phyloP scores from a whole-genome alignment of 139 green algal genomes.

The Pedinophyceae sp. region DNA sequence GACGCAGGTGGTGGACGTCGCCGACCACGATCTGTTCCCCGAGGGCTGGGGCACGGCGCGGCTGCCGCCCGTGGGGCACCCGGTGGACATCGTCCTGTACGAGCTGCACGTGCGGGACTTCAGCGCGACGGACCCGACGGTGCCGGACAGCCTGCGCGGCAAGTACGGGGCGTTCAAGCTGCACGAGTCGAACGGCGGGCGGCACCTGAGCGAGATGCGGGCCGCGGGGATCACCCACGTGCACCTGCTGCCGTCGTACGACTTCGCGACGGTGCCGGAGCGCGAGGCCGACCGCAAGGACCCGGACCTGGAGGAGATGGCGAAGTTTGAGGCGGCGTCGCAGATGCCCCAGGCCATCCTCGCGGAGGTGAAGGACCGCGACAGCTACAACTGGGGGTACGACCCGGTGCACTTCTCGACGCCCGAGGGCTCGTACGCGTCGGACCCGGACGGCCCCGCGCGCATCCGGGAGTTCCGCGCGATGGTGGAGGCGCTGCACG shows the following conservation, averaged over 20 bases:
- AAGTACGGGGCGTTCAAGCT: slow-evolving; percentile 65
- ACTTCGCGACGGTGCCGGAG: slow-evolving; percentile 74
- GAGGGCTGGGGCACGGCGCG: slow-evolving; percentile 26
- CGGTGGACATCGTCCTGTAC: slow-evolving; percentile 65
- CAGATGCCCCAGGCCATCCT: slow-evolving; percentile 15
- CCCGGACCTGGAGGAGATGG: background rate
- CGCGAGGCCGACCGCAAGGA: background rate
- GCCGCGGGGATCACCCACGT: slow-evolving; percentile 59
- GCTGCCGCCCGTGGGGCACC: slow-evolving; percentile 7
- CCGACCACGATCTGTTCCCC: slow-evolving; percentile 17
- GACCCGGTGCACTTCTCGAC: slow-evolving; percentile 44
- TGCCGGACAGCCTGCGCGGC: slow-evolving; percentile 38
- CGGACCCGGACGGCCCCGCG: slow-evolving; percentile 47
- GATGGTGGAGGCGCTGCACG: slow-evolving; percentile 53
- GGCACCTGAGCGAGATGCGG: slow-evolving; percentile 30
- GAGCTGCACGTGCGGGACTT: slow-evolving; percentile 90
- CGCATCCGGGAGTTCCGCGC: slow-evolving; percentile 53
- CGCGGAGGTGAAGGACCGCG: slow-evolving; percentile 34
- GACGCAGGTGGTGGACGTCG: slow-evolving; percentile 29
- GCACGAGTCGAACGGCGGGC: slow-evolving; percentile 8
- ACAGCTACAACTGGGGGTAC: slow-evolving; percentile 81
- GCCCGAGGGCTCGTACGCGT: slow-evolving; percentile 53
- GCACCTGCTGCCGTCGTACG: slow-evolving; percentile 74
- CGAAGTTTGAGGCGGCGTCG: slow-evolving; percentile 3
- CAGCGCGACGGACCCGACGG: slow-evolving; percentile 40